phyloP scores from a whole-genome alignment of 2,329 filamentous ascomycete genomes.

The Fusarium nurragi region DNA sequence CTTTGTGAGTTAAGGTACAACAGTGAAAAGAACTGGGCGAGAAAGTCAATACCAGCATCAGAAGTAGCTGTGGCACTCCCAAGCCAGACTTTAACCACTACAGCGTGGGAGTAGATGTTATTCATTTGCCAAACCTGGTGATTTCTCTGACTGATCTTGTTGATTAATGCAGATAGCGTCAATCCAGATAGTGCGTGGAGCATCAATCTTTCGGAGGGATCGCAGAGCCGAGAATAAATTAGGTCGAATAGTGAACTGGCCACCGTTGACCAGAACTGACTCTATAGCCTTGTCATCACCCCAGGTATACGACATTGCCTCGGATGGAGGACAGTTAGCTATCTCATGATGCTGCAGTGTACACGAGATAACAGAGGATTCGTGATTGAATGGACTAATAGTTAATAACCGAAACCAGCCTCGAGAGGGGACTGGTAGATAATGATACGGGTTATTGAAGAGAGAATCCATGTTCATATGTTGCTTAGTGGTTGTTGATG shows the following conservation, averaged over 20 bases:
- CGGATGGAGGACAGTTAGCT: background rate
- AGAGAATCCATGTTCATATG: background rate
- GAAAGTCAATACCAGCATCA: background rate
- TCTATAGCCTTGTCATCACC: background rate
- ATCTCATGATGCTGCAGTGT: background rate
- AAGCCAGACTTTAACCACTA: conserved; percentile 2
- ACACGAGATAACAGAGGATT: background rate
- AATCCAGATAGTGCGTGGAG: background rate
- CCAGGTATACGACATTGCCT: conserved; percentile 18
- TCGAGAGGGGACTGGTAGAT: background rate
- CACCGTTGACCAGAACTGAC: background rate
- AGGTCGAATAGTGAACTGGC: background rate
- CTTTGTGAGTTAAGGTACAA: background rate
- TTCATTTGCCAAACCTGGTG: conserved; percentile 11
- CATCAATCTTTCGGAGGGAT: background rate
- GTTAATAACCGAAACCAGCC: conserved; percentile 6
- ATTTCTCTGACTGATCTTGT: background rate
- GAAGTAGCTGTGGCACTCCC: background rate
- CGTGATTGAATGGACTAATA: background rate
- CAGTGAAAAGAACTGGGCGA: background rate
- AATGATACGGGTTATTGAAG: background rate
- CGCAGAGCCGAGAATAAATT: conserved; percentile 2
- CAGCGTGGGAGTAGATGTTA: conserved; percentile 3
- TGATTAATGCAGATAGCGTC: conserved; percentile 10
- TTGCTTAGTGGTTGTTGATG: background rate